A percentile compares a stretch with the other conserved stretches of the same genome.
These are phyloP conservation scores for Phytophthora melonis DNA, from an alignment of 352 stramenopile genomes.

Conservation along the genomic window DNA sequence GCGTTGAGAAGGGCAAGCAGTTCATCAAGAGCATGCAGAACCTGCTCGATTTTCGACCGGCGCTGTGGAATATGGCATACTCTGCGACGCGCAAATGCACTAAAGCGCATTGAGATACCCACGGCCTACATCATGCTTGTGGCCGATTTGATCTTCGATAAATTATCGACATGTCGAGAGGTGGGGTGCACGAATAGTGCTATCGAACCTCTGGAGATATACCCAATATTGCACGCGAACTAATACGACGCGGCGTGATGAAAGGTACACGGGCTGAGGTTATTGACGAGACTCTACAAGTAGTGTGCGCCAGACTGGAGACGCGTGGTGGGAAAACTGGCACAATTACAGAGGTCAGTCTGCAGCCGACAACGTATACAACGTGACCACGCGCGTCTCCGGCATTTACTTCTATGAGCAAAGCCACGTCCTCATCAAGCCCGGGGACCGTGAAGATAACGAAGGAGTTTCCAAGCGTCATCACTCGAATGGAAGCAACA, in stretches of 20 bases:
- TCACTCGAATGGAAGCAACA: too few species aligned
- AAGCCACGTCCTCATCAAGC: too few species aligned
- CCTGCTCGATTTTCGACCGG: conserved; percentile 13
- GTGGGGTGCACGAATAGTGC: conserved; percentile 37
- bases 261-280: conserved; percentile 40
- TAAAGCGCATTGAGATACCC: conserved; percentile 27
- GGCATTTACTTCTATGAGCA: too few species aligned
- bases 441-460: too few species aligned
- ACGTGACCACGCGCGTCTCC: too few species aligned
- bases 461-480: too few species aligned
- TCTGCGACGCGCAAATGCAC: conserved; percentile 18
- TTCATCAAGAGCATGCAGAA: conserved; percentile 30
- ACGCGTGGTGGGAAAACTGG: conserved; percentile 44
- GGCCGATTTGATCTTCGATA: conserved; percentile 30
- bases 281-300: conserved; percentile 41
- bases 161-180: conserved; percentile 34
- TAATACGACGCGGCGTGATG: conserved; percentile 31
- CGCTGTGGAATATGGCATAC: conserved; percentile 18
- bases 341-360: conserved; percentile 33
- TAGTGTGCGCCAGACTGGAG: conserved; percentile 32
- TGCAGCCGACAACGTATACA: too few species aligned
- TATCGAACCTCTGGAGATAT: conserved; percentile 12
- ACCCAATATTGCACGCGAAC: conserved; percentile 11
- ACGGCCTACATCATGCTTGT: neutral
- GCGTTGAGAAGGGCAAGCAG: conserved; percentile 26